Evolutionary conservation across 176 grass and related monocot genomes (phyloP).

Genomic region (Paspalum vaginatum): DNA sequence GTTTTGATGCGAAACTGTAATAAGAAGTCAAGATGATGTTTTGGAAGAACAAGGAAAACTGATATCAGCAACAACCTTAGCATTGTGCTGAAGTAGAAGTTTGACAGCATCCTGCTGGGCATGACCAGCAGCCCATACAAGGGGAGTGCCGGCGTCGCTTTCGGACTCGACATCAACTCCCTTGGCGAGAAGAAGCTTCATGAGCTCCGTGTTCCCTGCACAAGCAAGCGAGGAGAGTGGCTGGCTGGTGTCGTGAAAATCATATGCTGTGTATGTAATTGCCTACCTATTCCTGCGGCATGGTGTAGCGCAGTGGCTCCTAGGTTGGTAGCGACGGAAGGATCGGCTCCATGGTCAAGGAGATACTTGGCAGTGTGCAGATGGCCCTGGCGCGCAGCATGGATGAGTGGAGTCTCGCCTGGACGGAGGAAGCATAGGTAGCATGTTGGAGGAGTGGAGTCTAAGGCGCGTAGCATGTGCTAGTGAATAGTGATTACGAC

Average conservation of each 20-base stretch:
- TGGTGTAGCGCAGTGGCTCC: constrained; percentile 86
- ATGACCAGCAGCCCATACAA: constrained; percentile 91
- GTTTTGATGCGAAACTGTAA: not conserved
- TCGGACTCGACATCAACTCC: constrained; percentile 85
- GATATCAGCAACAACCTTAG: constrained; percentile 47
- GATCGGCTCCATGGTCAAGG: constrained; percentile 69
- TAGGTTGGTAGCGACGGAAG: constrained; percentile 64
- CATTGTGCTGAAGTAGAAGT: constrained; percentile 71
- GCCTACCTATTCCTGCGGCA: constrained; percentile 82
- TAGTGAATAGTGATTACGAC: constrained; percentile 19
- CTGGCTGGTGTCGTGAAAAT: not conserved
- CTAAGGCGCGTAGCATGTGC: no score
- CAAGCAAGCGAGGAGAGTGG: not conserved
- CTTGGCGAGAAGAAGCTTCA: constrained; percentile 73
- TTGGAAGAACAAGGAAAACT: not conserved
- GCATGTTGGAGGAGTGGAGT: not conserved
- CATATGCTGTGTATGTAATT: not conserved
- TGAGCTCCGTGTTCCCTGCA: constrained; percentile 74
- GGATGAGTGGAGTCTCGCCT: constrained; percentile 97
- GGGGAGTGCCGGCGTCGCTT: constrained; percentile 81
- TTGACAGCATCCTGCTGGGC: constrained; percentile 65
- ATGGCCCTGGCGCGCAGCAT: constrained; percentile 72
- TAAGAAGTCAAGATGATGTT: not conserved
- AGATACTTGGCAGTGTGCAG: constrained; percentile 69
- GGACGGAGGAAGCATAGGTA: not conserved